phyloP scores from a whole-genome alignment of 2,329 filamentous ascomycete species.

The Sclerotinia spermophila region DNA sequence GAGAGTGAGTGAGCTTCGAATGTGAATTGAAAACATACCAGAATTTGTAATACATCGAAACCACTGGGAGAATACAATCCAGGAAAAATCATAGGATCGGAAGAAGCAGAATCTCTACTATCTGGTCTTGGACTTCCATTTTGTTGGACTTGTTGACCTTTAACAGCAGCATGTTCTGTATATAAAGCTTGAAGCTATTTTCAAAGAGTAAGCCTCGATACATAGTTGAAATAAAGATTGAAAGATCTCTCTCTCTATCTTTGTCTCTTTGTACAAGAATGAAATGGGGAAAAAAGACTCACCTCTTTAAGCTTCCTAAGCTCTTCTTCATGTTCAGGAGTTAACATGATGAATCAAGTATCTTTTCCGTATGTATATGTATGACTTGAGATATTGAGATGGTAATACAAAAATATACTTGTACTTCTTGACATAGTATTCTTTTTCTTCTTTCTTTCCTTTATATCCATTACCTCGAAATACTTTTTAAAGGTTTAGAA shows the following conservation, averaged over 20 bases:
- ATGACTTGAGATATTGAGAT: neutral
- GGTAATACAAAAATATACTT: neutral
- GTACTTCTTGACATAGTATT: neutral
- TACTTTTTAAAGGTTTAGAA: neutral
- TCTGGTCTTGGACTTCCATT: neutral
- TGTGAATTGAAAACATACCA: conserved; percentile 43
- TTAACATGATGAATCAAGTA: conserved; percentile 5
- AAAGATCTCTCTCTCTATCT: too few relatives aligned
- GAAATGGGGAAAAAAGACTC: too few relatives aligned
- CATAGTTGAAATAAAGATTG: too few relatives aligned
- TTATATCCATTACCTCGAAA: neutral
- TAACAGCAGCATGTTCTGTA: neutral
- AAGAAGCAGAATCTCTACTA: conserved; percentile 1
- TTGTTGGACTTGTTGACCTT: neutral
- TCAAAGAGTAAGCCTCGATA: neutral
- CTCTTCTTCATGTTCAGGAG: conserved; percentile 22
- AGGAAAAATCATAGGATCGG: conserved; percentile 51
- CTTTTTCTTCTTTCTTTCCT: neutral
- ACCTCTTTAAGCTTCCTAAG: conserved; percentile 26
- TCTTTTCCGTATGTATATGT: neutral
- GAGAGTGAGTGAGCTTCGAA: neutral
- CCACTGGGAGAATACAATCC: conserved; percentile 54
- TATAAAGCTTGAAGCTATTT: conserved; percentile 8
- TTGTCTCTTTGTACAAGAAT: too few relatives aligned
- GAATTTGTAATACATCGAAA: conserved; percentile 53